Evolutionary conservation across 1,139 yeast genomes (phyloP), one percentile per base, ranked within the genome.

Genomic region (Yamadazyma sp.): DNA sequence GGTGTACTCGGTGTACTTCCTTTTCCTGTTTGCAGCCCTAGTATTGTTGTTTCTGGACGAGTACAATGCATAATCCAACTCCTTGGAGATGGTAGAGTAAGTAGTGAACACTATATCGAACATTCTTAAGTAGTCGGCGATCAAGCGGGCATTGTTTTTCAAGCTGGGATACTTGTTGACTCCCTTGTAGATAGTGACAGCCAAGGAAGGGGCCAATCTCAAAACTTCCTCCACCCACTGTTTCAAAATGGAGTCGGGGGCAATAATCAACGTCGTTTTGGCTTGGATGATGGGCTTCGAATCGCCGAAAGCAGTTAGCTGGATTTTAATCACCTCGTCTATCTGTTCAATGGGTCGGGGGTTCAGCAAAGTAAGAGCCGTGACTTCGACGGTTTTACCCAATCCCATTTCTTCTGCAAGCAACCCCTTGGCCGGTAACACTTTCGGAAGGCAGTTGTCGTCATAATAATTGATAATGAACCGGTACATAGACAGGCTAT

Each of bases 341-440:
- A 62, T 48, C 46, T 82, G 84, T 12, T 54, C 57, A 0, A 46
- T 37, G 0, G 75, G 74, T 15, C 87, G 59, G 18, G 69, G 79
- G 56, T 91, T 84, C 40, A 82, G 55, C 3, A 82, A 56, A 0
- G 83, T 62, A 26, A 89, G 62, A 0, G 95, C 71, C 2, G 88
- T 69, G 6, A 88, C 68, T 57, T 92, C 98, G 2, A 92, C 82
- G 0, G 98, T 91, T 56, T 92, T 92, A 0, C 98, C 98, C 4
- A 92, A 71, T 0, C 98, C 98, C 98, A 92, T 92, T 60, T 92
- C 98, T 56, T 91, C 98, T 1, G 94, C 85, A 29, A 91, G 59
- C 7, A 91, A 63, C 0, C 92, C 96, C 42, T 73, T 74, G 0
- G 88, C 91, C 2, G 75, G 75, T 6, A 65, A 39, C 4, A 38